A percentile compares a stretch with the other conserved stretches of the same genome.
These are phyloP conservation scores for Pseudopithomyces maydicus DNA, from an alignment of 2,329 filamentous ascomycete species.

Conservation along the genomic window DNA sequence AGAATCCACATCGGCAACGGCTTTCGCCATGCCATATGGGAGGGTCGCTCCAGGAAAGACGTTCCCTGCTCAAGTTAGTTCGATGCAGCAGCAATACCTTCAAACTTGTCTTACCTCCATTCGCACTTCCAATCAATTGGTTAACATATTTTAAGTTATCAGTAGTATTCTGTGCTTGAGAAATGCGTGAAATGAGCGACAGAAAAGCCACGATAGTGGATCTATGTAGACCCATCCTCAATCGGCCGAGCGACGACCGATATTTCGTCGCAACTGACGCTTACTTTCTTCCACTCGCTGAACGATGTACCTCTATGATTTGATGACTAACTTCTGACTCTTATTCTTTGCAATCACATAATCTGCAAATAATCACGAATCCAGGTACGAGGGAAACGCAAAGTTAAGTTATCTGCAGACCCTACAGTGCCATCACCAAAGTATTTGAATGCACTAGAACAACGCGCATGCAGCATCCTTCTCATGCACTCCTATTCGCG, in stretches of 20 bases:
- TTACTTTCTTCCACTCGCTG: no score
- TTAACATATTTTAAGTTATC: constrained; percentile 43
- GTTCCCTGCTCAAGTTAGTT: constrained; percentile 36
- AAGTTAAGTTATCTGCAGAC: background rate
- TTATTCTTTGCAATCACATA: no score
- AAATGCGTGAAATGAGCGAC: constrained; percentile 9
- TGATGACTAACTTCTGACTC: no score
- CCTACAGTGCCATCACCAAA: background rate
- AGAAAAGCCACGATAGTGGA: background rate
- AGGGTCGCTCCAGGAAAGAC: constrained; percentile 51
- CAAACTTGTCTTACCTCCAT: constrained; percentile 35
- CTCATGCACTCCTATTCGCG: constrained; percentile 1
- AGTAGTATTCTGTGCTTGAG: constrained; percentile 19
- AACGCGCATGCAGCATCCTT: background rate
- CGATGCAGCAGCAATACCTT: no score
- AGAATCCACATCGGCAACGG: constrained; percentile 51
- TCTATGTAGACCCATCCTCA: constrained; percentile 4
- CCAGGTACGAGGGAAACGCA: background rate
- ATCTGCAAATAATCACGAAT: no score
- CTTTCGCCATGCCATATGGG: constrained; percentile 52
- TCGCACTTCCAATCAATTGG: constrained; percentile 48
- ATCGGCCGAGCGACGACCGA: no score
- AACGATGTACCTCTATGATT: no score
- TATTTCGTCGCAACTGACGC: no score
- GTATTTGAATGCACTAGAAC: background rate